Conservation (phyloP, 306 rosid genomes). For the Rosa lucieae region DNA sequence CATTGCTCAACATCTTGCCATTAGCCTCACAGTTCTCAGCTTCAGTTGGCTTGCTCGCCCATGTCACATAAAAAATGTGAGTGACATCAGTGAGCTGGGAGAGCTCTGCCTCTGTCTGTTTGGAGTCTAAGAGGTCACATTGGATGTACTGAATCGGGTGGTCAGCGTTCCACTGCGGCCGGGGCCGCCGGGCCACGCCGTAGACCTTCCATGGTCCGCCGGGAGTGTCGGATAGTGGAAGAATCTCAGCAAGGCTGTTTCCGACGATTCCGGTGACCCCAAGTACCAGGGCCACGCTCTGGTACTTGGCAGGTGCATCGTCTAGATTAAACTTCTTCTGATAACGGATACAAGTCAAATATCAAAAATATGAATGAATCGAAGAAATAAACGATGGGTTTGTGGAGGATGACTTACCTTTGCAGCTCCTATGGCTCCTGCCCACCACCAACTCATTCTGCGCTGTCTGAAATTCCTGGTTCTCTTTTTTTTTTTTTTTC, state of each 20-base stretch:
- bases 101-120: slow-evolving; percentile 45
- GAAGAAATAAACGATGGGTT: neutral
- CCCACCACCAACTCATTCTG: slow-evolving; percentile 54
- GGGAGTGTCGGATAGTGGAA: slow-evolving; percentile 62
- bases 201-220: slow-evolving; percentile 70
- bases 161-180: slow-evolving; percentile 53
- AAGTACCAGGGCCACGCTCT: slow-evolving; percentile 39
- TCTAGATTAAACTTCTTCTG: slow-evolving; percentile 21
- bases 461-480: neutral
- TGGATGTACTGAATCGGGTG: slow-evolving; percentile 52
- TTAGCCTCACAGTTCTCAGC: slow-evolving; percentile 48
- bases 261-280: slow-evolving; percentile 58
- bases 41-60: slow-evolving; percentile 45
- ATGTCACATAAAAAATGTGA: slow-evolving; percentile 56
- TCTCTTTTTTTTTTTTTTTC: neutral
- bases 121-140: slow-evolving; percentile 53
- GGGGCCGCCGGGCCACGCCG: slow-evolving; percentile 57
- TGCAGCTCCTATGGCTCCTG: slow-evolving; percentile 38
- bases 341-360: neutral
- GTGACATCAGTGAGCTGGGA: slow-evolving; percentile 53
- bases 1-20: slow-evolving; percentile 50
- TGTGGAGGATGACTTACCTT: slow-evolving; percentile 30
- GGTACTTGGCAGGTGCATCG: slow-evolving; percentile 14
- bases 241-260: slow-evolving; percentile 61
- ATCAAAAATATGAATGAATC: neutral